phyloP scores from a whole-genome alignment of 768 basidiomycete species.

The Russula sp. region DNA sequence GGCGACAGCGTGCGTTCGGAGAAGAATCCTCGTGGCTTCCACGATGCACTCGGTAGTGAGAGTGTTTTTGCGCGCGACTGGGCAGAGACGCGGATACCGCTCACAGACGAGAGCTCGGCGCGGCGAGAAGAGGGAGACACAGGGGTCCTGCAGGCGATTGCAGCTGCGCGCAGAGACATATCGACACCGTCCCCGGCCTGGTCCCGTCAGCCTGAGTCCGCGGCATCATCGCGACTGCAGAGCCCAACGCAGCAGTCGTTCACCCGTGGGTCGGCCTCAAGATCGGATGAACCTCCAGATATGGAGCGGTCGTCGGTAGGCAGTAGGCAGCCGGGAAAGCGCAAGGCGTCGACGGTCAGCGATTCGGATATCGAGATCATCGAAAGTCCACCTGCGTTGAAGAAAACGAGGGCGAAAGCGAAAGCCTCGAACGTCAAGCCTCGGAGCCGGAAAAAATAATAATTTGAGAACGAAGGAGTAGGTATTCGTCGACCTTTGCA shows the following conservation, averaged over 20 bases:
- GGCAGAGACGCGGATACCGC: conserved; percentile 62
- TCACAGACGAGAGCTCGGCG: conserved; percentile 38
- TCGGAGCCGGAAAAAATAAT: conserved; percentile 32
- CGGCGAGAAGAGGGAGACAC: conserved; percentile 37
- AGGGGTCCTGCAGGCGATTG: conserved; percentile 35
- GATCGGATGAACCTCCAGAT: conserved; percentile 40
- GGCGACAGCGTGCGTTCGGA: conserved; percentile 45
- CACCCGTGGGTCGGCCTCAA: conserved; percentile 38
- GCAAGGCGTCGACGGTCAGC: conserved; percentile 44
- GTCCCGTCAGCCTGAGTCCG: conserved; percentile 39
- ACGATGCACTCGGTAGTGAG: conserved; percentile 62
- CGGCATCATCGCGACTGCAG: conserved; percentile 38
- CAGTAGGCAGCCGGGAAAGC: conserved; percentile 41
- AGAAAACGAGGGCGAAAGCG: conserved; percentile 32
- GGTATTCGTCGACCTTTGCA: background rate
- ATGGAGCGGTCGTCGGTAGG: conserved; percentile 38
- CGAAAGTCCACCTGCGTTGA: conserved; percentile 31
- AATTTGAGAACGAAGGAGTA: background rate
- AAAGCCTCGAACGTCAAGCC: conserved; percentile 29
- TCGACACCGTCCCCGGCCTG: conserved; percentile 53
- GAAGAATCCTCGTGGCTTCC: conserved; percentile 48
- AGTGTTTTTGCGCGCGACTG: conserved; percentile 71
- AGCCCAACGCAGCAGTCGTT: conserved; percentile 46
- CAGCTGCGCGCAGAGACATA: conserved; percentile 41
- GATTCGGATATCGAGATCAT: conserved; percentile 36